These are phyloP conservation scores for Solanum hybrid DNA, from an alignment of 305 asterid species.

Conservation along the genomic window DNA sequence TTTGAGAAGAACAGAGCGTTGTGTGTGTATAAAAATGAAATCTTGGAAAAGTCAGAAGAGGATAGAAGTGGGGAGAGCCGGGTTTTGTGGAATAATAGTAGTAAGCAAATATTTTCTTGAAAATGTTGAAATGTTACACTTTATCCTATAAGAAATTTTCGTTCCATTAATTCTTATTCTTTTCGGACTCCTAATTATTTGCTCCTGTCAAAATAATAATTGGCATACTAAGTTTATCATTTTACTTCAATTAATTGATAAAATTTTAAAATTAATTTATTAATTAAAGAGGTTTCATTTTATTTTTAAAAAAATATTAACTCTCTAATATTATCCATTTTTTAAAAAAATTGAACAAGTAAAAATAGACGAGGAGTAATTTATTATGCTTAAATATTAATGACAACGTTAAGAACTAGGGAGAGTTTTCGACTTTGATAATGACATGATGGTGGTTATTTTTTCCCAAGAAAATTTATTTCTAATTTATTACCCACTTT, in stretches of 20 bases:
- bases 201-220: accelerated
- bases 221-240: neutral
- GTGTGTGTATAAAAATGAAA: neutral
- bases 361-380: accelerated
- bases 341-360: accelerated
- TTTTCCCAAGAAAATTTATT: neutral
- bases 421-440: neutral
- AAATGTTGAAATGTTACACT: neutral
- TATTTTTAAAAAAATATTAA: too few species aligned
- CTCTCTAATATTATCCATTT: too few species aligned
- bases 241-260: too few species aligned
- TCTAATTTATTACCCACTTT: neutral
- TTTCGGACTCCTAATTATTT: neutral
- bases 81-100: neutral
- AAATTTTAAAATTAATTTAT: too few species aligned
- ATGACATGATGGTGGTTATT: neutral
- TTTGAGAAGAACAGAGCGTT: neutral
- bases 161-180: neutral
- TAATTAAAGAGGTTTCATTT: neutral
- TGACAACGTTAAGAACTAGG: neutral
- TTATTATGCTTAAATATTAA: neutral
- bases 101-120: constrained; percentile 17
- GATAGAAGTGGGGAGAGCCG: neutral
- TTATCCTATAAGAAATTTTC: constrained; percentile 6
- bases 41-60: neutral